phyloP scores from a whole-genome alignment of 2,329 filamentous ascomycete genomes.

The Massarina eburnea region DNA sequence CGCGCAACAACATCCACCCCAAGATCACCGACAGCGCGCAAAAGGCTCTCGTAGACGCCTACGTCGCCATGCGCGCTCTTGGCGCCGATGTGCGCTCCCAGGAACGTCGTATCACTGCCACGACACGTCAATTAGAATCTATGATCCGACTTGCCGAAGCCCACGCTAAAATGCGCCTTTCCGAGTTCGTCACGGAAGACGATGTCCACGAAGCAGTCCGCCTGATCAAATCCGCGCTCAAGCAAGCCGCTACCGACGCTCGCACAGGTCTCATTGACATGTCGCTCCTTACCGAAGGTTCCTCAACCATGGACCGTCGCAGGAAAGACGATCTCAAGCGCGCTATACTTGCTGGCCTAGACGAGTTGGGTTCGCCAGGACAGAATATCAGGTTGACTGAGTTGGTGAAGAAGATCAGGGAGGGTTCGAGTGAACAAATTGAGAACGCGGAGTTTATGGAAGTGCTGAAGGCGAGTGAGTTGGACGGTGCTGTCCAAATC shows the following conservation, averaged over 20 bases:
- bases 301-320: conserved; percentile 80
- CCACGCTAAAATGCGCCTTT: conserved; percentile 95
- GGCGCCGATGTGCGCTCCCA: conserved; percentile 71
- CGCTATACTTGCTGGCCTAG: conserved; percentile 72
- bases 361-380: conserved; percentile 70
- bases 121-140: conserved; percentile 91
- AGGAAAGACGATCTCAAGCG: conserved; percentile 82
- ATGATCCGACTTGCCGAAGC: conserved; percentile 98
- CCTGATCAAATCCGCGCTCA: conserved; percentile 89
- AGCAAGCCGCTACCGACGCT: conserved; percentile 94
- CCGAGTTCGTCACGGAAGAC: conserved; percentile 69
- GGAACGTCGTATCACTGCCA: conserved; percentile 96
- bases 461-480: conserved; percentile 75
- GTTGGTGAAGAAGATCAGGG: conserved; percentile 70
- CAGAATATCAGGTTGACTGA: conserved; percentile 74
- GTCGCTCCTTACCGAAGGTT: conserved; percentile 93
- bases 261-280: conserved; percentile 94
- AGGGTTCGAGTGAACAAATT: conserved; percentile 58
- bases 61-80: conserved; percentile 92
- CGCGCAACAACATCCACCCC: conserved; percentile 82
- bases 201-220: conserved; percentile 92
- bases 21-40: conserved; percentile 77
- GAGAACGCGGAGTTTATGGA: conserved; percentile 83
- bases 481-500: conserved; percentile 79
- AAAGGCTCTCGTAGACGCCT: conserved; percentile 80